phyloP scores from a whole-genome alignment of 2,329 filamentous ascomycete species.

The Fusarium solani-melongenae region DNA sequence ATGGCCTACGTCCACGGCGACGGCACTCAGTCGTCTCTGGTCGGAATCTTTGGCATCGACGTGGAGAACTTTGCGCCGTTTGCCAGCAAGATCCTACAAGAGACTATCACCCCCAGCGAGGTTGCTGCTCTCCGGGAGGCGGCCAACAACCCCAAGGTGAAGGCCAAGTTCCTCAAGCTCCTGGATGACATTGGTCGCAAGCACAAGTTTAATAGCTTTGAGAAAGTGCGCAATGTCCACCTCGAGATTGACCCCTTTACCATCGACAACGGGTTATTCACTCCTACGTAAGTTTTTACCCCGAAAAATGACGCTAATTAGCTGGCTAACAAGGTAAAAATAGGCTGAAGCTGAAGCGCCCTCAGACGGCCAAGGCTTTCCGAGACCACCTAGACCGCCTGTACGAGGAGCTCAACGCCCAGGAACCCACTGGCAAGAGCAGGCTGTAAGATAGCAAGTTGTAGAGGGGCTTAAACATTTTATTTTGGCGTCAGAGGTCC shows the following conservation, averaged over 20 bases:
- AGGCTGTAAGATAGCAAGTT: conserved; percentile 38
- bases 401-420: conserved; percentile 62
- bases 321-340: conserved; percentile 22
- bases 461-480: neutral
- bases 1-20: conserved; percentile 94
- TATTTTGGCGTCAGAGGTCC: conserved; percentile 13
- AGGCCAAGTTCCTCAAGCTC: conserved; percentile 79
- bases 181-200: conserved; percentile 82
- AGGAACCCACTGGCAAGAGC: conserved; percentile 27
- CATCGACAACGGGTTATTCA: conserved; percentile 90
- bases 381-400: conserved; percentile 64
- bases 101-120: conserved; percentile 73
- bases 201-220: conserved; percentile 92
- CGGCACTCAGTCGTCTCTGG: conserved; percentile 80
- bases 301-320: neutral
- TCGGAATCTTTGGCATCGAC: conserved; percentile 89
- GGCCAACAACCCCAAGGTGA: conserved; percentile 75
- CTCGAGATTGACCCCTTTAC: conserved; percentile 90
- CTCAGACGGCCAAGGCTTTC: conserved; percentile 65
- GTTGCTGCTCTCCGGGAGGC: conserved; percentile 74
- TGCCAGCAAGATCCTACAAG: conserved; percentile 80
- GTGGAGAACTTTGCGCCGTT: conserved; percentile 85
- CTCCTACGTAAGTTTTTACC: conserved; percentile 79
- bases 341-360: conserved; percentile 71
- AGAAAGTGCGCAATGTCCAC: conserved; percentile 79